Evolutionary conservation across 1,284 basidiomycete genomes (phyloP), one percentile per base, ranked within the genome.

Genomic region (Calocybe gambosa): DNA sequence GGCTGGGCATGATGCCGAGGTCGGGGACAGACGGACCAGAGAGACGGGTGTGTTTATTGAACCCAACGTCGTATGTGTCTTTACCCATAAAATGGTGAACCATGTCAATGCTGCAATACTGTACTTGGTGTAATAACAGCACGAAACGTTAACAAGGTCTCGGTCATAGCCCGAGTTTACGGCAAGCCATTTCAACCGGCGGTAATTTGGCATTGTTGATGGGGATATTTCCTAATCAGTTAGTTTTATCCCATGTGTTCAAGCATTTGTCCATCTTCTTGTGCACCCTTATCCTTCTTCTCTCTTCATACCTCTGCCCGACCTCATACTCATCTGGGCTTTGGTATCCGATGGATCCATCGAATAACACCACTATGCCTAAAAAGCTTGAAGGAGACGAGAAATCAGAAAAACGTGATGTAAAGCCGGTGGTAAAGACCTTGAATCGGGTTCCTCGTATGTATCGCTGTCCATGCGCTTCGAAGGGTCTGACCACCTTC

Each of bases 361-460:
- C 54, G 50, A 58, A 53, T 51, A 43, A 55, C 37, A 42, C 57
- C 43, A 47, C 52, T 20, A 61, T 65, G 4, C 29, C 50, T 40
- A 70, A 67, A 61, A 73, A 73, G 56, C 63, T 67, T 50, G 68
- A 73, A 45, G 70, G 69, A 43, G 70, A 73, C 39, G 70, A 74
- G 51, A 62, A 63, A 46, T 68, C 64, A 50, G 68, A 71, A 40
- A 77, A 83, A 65, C 70, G 71, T 37, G 82, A 85, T 52, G 59
- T 75, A 28, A 89, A 89, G 59, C 80, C 85, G 15, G 66, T 69
- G 37, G 79, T 78, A 45, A 83, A 85, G 67, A 83, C 85, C 8
- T 69, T 89, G 58, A 89, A 89, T 66, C 75, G 87, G 65, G 87
- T 90, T 15, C 87, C 87, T 55, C 82, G 87, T 89, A 71, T 57